Evolutionary conservation across 192 early-diverging fungal species (phyloP).

Genomic region (Linnemannia elongata): DNA sequence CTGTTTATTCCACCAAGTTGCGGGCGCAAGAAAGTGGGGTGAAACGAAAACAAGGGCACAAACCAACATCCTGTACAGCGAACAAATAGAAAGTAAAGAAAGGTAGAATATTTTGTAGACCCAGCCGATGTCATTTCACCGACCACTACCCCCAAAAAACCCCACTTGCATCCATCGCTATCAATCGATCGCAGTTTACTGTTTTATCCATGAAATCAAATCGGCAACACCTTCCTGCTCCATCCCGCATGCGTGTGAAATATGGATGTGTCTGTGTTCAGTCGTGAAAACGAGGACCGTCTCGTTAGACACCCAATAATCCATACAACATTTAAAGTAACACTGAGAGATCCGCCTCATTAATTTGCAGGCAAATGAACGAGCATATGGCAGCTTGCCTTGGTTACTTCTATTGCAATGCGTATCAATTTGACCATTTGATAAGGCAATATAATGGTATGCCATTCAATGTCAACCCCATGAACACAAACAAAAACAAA

Average conservation of each 20-base stretch:
- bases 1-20: not conserved
- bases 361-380: not conserved
- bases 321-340: not conserved
- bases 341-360: not conserved
- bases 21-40: not conserved
- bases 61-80: not conserved
- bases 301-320: not conserved
- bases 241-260: not conserved
- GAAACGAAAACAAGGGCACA: slow-evolving; percentile 23
- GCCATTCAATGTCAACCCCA: not conserved
- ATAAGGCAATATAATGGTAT: not conserved
- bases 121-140: not conserved
- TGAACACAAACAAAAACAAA: not conserved
- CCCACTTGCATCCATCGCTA: not conserved
- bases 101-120: not conserved
- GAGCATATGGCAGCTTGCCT: not conserved
- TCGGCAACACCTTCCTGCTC: not conserved
- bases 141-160: not conserved
- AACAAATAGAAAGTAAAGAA: not conserved
- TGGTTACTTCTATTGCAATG: not conserved
- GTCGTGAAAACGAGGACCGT: not conserved
- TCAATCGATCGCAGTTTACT: not conserved
- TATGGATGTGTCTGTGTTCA: not conserved
- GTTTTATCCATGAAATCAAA: not conserved
- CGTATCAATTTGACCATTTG: not conserved